Base-by-base conservation (phyloP, 306 rosid genomes). In the Cucurbita maxima region DNA sequence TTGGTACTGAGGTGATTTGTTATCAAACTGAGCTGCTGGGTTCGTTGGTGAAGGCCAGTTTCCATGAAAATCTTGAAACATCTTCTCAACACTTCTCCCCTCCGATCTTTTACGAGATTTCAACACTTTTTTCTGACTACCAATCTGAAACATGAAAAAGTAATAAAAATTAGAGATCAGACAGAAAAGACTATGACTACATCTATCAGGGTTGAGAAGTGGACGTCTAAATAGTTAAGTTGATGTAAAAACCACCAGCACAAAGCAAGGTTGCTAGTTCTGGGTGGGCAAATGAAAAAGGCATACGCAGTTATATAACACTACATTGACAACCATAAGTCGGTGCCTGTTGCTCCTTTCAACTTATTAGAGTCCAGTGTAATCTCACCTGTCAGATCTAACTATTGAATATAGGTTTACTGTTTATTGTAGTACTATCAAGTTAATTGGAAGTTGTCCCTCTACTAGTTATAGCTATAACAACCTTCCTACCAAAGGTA, bases 41-140 rank as follows among this genome's bases (percentile, higher is more conserved):
- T 67, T 81, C 54, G 78, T 75, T 61, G 91, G 80, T 63, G 91
- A 76, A 78, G 92, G 78, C 91, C 89, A 85, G 73, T 76, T 76
- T 54, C 86, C 84, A 85, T 81, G 83, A 76, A 74, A 58, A 51
- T 83, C 88, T 80, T 78, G 89, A 75, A 78, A 30, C 11, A 63
- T 34, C 20, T 83, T 83, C 55, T 60, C 90, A 79, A 82, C 82
- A 22, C 75, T 80, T 80, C 75, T 88, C 56, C 74, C 82, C 66
- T 79, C 84, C 73, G 83, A 34, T 45, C 70, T 86, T 86, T 80
- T 84, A 71, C 54, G 82, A 78, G 75, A 52, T 81, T 82, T 88
- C 76, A 79, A 58, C 45, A 53, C 41, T 55, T 81, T 82, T 76
- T 77, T 87, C 63, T 77, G 88, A 85, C 77, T 79, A 71, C 77